Percentiles rank a stretch among this genome's conserved stretches.
Evolutionary conservation across 1,139 yeast genomes (phyloP).

Genomic region (Debaryomyces sp.): DNA sequence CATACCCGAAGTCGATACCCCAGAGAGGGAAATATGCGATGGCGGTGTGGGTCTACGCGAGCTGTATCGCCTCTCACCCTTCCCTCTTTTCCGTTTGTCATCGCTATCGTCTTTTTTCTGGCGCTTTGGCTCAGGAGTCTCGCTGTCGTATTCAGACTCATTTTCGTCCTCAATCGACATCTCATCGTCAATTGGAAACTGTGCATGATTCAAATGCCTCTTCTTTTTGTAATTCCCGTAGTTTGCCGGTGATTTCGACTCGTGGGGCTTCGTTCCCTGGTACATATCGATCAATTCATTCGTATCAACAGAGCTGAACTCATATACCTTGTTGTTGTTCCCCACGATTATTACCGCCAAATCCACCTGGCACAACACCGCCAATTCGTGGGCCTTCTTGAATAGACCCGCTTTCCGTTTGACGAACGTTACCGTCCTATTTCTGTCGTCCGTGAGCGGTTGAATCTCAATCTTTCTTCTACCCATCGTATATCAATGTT

Average conservation of each 20-base stretch:
- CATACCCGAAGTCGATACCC: conserved; percentile 32
- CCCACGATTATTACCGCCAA: conserved; percentile 89
- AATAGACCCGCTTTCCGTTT: conserved; percentile 94
- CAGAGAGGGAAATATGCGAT: conserved; percentile 29
- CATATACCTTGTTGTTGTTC: conserved; percentile 78
- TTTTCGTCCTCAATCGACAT: conserved; percentile 23
- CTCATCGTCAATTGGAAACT: conserved; percentile 20
- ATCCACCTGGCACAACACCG: conserved; percentile 91
- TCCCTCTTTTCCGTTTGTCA: not conserved
- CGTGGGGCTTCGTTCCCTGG: conserved; percentile 48
- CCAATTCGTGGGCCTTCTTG: conserved; percentile 93
- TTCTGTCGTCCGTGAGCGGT: conserved; percentile 89
- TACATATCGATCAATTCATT: conserved; percentile 62
- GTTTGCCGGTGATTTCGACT: conserved; percentile 61
- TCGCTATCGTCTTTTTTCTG: conserved; percentile 17
- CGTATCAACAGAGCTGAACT: conserved; percentile 75
- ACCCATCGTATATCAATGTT: conserved; percentile 59
- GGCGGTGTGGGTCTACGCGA: conserved; percentile 22
- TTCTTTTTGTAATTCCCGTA: conserved; percentile 51
- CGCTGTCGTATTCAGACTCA: conserved; percentile 35
- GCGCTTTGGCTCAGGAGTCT: conserved; percentile 31
- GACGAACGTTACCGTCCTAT: conserved; percentile 85
- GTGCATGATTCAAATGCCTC: conserved; percentile 21
- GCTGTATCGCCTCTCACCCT: not conserved
- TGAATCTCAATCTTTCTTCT: conserved; percentile 94